Evolutionary conservation across 345 rosid species (phyloP), one percentile per base, ranked within the genome.

Genomic region (Hypericum androsaemum): DNA sequence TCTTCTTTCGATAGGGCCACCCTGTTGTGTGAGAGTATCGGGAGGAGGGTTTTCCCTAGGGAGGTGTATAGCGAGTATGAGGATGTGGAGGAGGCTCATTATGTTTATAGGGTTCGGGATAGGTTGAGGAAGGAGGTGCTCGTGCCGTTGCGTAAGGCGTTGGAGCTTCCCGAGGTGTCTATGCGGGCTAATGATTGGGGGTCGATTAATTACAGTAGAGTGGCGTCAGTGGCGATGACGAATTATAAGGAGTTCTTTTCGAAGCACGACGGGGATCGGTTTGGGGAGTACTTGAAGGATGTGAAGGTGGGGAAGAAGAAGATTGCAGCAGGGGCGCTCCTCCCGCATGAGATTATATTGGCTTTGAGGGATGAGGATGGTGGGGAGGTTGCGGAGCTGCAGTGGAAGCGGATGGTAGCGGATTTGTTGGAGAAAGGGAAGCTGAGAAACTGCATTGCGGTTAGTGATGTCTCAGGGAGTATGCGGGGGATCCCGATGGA

Each of bases 291-390:
- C 50, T 14, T 59, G 35, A 49, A 59, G 32, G 13, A 59, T 7
- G 56, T 50, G 35, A 41, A 50, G 53, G 13, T 41, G 2, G 55
- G 63, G 35, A 16, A 50, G 41, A 55, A 54, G 0, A 59, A 59
- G 49, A 59, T 59, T 6, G 56, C 63, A n/a, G 63, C 63, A 2
- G 56, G 63, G 7, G 63, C 63, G 0, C 10, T 49, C 14, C 63
- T 59, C 13, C 63, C 63, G 3, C 63, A 50, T 35, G 13, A 59
- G 49, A 59, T 59, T 7, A 41, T 49, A 1, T 40, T 10, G 0
- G 47, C 17, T 1, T 50, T 59, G 48, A 41, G 32, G 3, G 49
- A 41, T 49, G 47, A n/a, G 3, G 56, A 59, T 11, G 48, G 41
- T 13, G 55, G 49, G 40, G 43, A 41, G 10, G 63, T 58, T 6